Evolutionary conservation across 2,329 filamentous ascomycete species (phyloP).

Genomic region (Chlorencoelia australis): DNA sequence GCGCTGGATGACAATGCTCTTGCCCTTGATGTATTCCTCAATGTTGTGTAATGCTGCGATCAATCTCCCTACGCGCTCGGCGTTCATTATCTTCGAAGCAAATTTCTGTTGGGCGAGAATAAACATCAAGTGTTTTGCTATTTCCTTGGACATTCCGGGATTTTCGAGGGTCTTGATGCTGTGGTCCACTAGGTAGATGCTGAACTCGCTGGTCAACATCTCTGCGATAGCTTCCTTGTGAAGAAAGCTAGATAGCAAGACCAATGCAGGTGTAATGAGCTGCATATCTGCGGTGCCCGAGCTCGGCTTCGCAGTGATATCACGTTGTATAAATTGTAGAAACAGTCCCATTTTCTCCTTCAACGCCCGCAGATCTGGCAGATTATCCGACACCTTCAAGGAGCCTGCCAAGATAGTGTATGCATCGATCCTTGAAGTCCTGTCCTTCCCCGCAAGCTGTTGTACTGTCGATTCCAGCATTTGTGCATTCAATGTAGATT

Average conservation of each 20-base stretch:
- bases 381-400: conserved; percentile 70
- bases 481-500: conserved; percentile 41
- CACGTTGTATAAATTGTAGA: conserved; percentile 73
- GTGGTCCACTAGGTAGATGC: conserved; percentile 69
- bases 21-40: conserved; percentile 65
- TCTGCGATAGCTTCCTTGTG: conserved; percentile 62
- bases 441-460: conserved; percentile 66
- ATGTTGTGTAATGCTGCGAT: conserved; percentile 62
- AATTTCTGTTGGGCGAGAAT: conserved; percentile 76
- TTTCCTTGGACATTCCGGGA: conserved; percentile 58
- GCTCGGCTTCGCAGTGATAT: conserved; percentile 54
- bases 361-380: conserved; percentile 65
- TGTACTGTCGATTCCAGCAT: conserved; percentile 81
- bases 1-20: conserved; percentile 68
- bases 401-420: conserved; percentile 71
- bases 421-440: conserved; percentile 68
- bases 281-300: conserved; percentile 52
- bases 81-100: conserved; percentile 60
- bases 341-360: conserved; percentile 68
- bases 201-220: conserved; percentile 68
- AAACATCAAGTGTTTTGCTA: conserved; percentile 71
- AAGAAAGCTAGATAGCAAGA: conserved; percentile 66
- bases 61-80: conserved; percentile 58
- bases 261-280: conserved; percentile 68
- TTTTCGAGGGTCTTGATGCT: conserved; percentile 67